These are phyloP conservation scores for Cryphonectria radicalis DNA, from an alignment of 2,329 filamentous ascomycete genomes.

Conservation along the genomic window DNA sequence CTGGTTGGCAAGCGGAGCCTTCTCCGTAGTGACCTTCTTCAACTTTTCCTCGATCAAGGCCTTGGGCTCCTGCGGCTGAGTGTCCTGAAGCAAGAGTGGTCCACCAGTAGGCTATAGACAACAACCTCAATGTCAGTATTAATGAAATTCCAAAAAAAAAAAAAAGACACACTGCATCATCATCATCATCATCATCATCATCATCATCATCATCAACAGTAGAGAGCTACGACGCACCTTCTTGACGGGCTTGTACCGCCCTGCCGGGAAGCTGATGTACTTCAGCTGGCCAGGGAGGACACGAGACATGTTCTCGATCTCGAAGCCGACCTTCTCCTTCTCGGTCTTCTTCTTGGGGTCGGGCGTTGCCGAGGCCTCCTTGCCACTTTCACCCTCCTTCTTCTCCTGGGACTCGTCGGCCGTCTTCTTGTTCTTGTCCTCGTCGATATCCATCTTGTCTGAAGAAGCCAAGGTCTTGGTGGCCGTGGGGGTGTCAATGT, in stretches of 20 bases:
- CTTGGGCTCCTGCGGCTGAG: constrained; percentile 76
- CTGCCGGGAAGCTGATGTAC: constrained; percentile 89
- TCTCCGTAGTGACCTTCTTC: constrained; percentile 74
- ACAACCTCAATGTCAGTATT: constrained; percentile 44
- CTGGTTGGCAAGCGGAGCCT: constrained; percentile 59
- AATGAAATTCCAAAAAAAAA: background rate
- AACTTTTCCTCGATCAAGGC: constrained; percentile 88
- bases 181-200: no score
- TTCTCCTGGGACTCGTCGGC: constrained; percentile 63
- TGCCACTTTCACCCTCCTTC: constrained; percentile 61
- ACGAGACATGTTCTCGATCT: constrained; percentile 95
- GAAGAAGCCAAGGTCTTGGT: constrained; percentile 58
- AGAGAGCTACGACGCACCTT: constrained; percentile 61
- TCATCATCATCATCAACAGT: background rate
- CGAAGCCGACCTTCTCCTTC: constrained; percentile 96
- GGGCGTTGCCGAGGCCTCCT: constrained; percentile 56
- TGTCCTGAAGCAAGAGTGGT: constrained; percentile 88
- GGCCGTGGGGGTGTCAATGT: constrained; percentile 81
- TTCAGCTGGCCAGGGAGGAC: constrained; percentile 92
- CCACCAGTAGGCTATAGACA: constrained; percentile 79
- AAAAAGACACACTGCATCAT: background rate
- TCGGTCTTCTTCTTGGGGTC: constrained; percentile 86
- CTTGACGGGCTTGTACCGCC: constrained; percentile 88
- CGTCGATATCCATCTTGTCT: constrained; percentile 90
- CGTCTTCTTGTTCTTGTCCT: constrained; percentile 59